A percentile compares a stretch with the other conserved stretches of the same genome.
phyloP scores from a whole-genome alignment of 345 rosid species.

The Pugionium cornutum region DNA sequence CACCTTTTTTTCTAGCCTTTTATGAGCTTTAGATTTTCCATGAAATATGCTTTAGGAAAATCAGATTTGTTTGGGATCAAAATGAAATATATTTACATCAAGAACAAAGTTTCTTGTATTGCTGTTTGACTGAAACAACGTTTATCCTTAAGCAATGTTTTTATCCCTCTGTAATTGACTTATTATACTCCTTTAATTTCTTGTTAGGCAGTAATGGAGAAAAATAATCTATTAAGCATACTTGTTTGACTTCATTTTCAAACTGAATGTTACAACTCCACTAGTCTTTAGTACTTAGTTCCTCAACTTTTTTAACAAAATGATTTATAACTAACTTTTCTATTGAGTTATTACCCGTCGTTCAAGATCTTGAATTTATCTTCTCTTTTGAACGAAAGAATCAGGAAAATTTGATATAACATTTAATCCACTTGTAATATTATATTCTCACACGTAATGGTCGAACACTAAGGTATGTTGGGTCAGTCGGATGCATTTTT shows the following conservation, averaged over 20 bases:
- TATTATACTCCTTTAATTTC: too few species aligned
- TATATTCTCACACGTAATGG: conserved; percentile 29
- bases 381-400: background rate
- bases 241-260: background rate
- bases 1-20: background rate
- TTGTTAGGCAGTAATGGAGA: too few species aligned
- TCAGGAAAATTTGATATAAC: background rate
- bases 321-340: conserved; percentile 36
- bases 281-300: conserved; percentile 25
- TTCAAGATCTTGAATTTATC: background rate
- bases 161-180: background rate
- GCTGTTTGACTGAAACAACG: conserved; percentile 24
- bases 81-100: conserved; percentile 29
- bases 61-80: conserved; percentile 33
- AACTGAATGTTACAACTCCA: conserved; percentile 36
- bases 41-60: conserved; percentile 27
- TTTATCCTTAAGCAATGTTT: background rate
- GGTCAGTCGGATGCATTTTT: conserved; percentile 31
- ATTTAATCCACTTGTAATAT: background rate
- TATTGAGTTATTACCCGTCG: conserved; percentile 39
- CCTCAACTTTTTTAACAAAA: conserved; percentile 16
- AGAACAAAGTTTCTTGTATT: conserved; percentile 23
- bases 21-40: conserved; percentile 4
- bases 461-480: conserved; percentile 37
- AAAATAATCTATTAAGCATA: too few species aligned